Conservation (phyloP, 2,329 filamentous ascomycete genomes). For the Exophiala oligosperma region DNA sequence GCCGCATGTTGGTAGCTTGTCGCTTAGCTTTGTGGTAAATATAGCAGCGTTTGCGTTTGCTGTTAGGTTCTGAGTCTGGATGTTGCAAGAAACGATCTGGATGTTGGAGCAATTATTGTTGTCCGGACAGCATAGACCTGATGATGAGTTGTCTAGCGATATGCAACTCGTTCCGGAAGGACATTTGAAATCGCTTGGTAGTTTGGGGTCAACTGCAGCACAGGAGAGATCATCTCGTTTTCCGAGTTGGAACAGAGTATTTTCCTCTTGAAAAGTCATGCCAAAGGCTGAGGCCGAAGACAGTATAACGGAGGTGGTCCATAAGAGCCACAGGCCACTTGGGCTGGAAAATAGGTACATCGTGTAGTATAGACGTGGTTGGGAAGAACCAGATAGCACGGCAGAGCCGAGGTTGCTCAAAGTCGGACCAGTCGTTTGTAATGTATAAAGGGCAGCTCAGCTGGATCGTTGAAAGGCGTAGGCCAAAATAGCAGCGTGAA, state of each 20-base stretch:
- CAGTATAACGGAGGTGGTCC: slow-evolving; percentile 4
- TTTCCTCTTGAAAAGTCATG: background rate
- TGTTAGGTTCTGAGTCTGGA: slow-evolving; percentile 43
- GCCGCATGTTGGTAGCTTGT: slow-evolving; percentile 42
- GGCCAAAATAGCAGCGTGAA: slow-evolving; percentile 17
- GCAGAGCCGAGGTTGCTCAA: background rate
- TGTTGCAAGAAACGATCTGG: slow-evolving; percentile 44
- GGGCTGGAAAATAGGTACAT: slow-evolving; percentile 9
- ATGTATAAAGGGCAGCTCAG: slow-evolving; percentile 4
- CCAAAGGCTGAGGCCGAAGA: slow-evolving; percentile 14
- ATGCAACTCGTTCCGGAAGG: slow-evolving; percentile 42
- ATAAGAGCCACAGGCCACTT: slow-evolving; percentile 9
- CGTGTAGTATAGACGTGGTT: background rate
- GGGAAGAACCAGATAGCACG: slow-evolving; percentile 10
- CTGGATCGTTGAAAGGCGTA: background rate
- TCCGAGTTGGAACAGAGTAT: slow-evolving; percentile 5
- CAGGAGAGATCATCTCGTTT: slow-evolving; percentile 24
- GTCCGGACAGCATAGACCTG: slow-evolving; percentile 49
- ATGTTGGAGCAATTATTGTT: slow-evolving; percentile 44
- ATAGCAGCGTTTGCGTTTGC: slow-evolving; percentile 38
- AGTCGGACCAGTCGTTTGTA: background rate
- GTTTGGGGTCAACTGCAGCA: slow-evolving; percentile 38
- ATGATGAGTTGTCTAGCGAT: slow-evolving; percentile 42
- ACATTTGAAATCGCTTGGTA: slow-evolving; percentile 48
- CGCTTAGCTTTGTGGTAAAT: slow-evolving; percentile 44